Base-by-base conservation (phyloP, 306 rosid species). In the Pterocarpus macrocarpus region DNA sequence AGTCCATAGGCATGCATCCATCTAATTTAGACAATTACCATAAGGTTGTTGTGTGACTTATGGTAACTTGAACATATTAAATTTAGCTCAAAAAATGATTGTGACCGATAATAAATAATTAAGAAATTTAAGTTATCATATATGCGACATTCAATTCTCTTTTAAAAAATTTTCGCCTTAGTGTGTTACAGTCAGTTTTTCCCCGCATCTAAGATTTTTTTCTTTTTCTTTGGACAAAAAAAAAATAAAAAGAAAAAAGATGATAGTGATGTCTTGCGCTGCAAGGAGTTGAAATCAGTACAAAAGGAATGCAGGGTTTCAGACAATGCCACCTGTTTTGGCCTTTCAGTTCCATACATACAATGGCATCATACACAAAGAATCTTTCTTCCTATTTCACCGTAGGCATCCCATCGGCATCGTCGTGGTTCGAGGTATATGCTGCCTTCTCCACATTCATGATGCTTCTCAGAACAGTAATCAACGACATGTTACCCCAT, bases 391-490 rank as follows among this genome's bases (percentile, higher is more conserved):
- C 84, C 2, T 64, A 86, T 0, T 76, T 79, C 4, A 30, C 71
- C 9, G 5, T 12, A 3, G 4, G 8, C 55, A 1, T 80, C 47
- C 61, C 79, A 5, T 83, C 85, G 0, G 73, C 84, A 64, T 76
- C 87, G 1, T 87, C 90, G 44, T 87, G 87, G 90, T 87, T 87
- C 43, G 87, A 87, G 50, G 5, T 77, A 5, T 87, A 80, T 2
- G 87, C 83, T 5, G 64, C 87, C 3, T 77, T 87, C 73, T 80
- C 87, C 47, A 81, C 90, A 15, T 64, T 77, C 63, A 53, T 68
- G 72, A 87, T 83, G 83, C 85, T 87, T 5, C 38, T 87, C 1
- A 66, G 85, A 77, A 71, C 85, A 0, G 84, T 73, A 4, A 63
- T 81, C 83, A 87, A 83, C 39, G 87, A 87, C 8, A 70, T 87